These are phyloP conservation scores for Leishmania martiniquensis DNA, from an alignment of 208 protist genomes.

Conservation along the genomic window DNA sequence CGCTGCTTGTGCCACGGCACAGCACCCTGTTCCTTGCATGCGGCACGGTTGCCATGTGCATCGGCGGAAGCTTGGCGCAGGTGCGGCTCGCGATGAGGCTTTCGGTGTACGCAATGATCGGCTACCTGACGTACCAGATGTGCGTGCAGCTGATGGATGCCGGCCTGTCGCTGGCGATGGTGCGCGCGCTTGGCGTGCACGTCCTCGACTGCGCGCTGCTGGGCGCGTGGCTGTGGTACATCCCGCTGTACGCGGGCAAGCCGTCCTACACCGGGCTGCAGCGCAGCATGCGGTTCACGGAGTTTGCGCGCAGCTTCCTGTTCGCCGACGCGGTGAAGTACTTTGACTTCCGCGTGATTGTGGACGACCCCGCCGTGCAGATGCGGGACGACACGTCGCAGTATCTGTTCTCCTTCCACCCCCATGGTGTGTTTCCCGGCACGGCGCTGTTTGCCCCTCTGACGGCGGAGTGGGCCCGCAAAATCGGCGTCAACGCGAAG, in stretches of 20 bases:
- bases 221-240: conserved; percentile 56
- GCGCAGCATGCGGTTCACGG: conserved; percentile 49
- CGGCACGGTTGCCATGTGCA: conserved; percentile 23
- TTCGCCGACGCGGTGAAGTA: conserved; percentile 67
- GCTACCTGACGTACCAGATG: conserved; percentile 54
- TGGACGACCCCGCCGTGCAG: conserved; percentile 59
- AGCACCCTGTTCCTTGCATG: conserved; percentile 43
- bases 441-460: conserved; percentile 62
- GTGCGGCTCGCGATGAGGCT: conserved; percentile 47
- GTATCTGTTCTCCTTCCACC: conserved; percentile 86
- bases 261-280: conserved; percentile 65
- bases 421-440: conserved; percentile 83
- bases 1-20: conserved; percentile 46
- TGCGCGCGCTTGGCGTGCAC: conserved; percentile 15
- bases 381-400: conserved; percentile 51
- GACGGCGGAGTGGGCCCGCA: conserved; percentile 61
- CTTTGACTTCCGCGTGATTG: conserved; percentile 71
- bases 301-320: conserved; percentile 61
- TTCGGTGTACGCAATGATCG: conserved; percentile 52
- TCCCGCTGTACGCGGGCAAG: conserved; percentile 60
- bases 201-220: conserved; percentile 46
- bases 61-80: conserved; percentile 40
- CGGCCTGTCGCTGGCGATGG: conserved; percentile 14
- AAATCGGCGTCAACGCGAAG: conserved; percentile 52
- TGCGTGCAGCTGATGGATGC: conserved; percentile 30